Conservation (phyloP, 306 rosid genomes). For the Malus sylvestris region DNA sequence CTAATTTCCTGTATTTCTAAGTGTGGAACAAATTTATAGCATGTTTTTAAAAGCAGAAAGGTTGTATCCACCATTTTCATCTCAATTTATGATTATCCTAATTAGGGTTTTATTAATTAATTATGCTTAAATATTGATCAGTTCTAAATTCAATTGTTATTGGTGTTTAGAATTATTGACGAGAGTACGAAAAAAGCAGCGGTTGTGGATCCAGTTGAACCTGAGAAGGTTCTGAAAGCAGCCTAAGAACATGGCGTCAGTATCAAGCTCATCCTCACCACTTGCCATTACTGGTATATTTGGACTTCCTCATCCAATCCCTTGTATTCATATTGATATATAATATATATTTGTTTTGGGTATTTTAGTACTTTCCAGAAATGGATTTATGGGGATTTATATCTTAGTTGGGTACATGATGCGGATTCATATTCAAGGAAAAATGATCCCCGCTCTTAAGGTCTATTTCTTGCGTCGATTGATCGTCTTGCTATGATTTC, state of each 20-base stretch:
- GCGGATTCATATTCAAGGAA: neutral
- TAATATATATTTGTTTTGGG: no score
- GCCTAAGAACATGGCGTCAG: no score
- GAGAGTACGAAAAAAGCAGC: constrained; percentile 81
- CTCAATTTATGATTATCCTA: neutral
- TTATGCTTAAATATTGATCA: no score
- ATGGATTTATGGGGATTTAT: no score
- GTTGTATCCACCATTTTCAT: neutral
- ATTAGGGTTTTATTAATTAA: neutral
- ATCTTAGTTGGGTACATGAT: no score
- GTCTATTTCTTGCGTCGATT: no score
- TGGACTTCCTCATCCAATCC: no score
- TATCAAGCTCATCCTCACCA: no score
- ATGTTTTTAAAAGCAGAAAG: neutral
- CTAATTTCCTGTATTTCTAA: neutral
- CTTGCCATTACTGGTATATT: no score
- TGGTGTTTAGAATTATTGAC: constrained; percentile 54
- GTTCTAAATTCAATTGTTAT: neutral
- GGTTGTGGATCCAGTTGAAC: constrained; percentile 84
- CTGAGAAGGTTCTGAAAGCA: constrained; percentile 53
- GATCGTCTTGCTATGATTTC: no score
- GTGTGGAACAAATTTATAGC: neutral
- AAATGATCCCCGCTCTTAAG: neutral
- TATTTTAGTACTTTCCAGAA: no score
- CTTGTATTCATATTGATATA: no score